phyloP scores from a whole-genome alignment of 306 rosid genomes.

The Vachellia collinsii region DNA sequence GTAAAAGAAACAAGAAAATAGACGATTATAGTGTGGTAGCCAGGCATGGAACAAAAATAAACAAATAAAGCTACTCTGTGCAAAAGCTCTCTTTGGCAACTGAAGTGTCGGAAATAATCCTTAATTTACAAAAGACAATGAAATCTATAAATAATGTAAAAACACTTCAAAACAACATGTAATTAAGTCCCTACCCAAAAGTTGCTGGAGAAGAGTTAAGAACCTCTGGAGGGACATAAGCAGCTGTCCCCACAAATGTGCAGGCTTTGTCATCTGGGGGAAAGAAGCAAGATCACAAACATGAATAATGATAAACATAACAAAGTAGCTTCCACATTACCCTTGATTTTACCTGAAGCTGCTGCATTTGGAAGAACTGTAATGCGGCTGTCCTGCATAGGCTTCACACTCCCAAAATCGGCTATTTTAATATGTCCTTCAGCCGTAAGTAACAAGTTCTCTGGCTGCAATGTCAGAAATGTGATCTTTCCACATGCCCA shows the following conservation, averaged over 20 bases:
- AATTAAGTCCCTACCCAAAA: constrained; percentile 67
- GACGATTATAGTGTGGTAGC: constrained; percentile 30
- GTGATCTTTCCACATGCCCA: constrained; percentile 35
- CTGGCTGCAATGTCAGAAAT: constrained; percentile 75
- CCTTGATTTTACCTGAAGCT: constrained; percentile 70
- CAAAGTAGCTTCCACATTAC: constrained; percentile 24
- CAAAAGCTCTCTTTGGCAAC: constrained; percentile 11
- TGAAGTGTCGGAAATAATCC: constrained; percentile 21
- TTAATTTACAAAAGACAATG: constrained; percentile 14
- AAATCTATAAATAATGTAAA: constrained; percentile 17
- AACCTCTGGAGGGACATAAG: constrained; percentile 99
- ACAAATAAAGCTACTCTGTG: constrained; percentile 19
- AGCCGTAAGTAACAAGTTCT: constrained; percentile 86
- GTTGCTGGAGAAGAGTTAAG: constrained; percentile 99
- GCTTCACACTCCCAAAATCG: constrained; percentile 99
- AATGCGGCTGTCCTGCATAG: constrained; percentile 90
- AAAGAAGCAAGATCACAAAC: constrained; percentile 25
- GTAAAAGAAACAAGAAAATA: constrained; percentile 34
- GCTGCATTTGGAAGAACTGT: constrained; percentile 99
- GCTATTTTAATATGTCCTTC: constrained; percentile 97
- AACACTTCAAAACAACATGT: constrained; percentile 18
- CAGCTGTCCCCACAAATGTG: constrained; percentile 99
- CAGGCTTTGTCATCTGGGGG: constrained; percentile 91
- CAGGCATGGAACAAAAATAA: constrained; percentile 31
- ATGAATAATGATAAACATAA: constrained; percentile 22